These are phyloP conservation scores for Psilocybe azurescens DNA, from an alignment of 768 basidiomycete species.

Conservation along the genomic window DNA sequence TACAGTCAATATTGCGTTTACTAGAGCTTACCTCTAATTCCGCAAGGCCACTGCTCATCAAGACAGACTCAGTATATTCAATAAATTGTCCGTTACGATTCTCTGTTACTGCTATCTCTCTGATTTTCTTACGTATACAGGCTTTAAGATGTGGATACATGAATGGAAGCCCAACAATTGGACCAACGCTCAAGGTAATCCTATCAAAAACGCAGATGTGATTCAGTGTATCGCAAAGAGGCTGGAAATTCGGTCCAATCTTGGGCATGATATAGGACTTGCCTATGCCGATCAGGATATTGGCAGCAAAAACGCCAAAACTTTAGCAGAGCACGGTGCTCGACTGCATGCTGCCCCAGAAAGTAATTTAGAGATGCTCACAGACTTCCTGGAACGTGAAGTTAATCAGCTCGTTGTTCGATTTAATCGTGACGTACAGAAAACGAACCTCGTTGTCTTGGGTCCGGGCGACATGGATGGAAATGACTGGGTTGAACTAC, in stretches of 20 bases:
- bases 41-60: conserved; percentile 67
- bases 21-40: conserved; percentile 71
- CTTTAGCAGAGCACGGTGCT: neutral
- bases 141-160: conserved; percentile 68
- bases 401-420: neutral
- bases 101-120: neutral
- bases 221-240: conserved; percentile 73
- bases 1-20: conserved; percentile 83
- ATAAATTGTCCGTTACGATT: conserved; percentile 63
- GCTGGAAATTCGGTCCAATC: conserved; percentile 54
- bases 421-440: neutral
- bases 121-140: conserved; percentile 41
- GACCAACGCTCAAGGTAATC: conserved; percentile 46
- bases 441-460: neutral
- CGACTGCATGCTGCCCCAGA: neutral
- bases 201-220: conserved; percentile 74
- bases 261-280: conserved; percentile 62
- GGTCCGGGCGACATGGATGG: neutral
- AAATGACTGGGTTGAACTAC: neutral
- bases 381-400: neutral
- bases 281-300: conserved; percentile 8
- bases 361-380: neutral
- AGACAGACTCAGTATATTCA: conserved; percentile 84
- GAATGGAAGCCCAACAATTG: conserved; percentile 67
- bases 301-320: neutral